phyloP scores from a whole-genome alignment of 306 rosid species.

The Phaseolus lunatus region DNA sequence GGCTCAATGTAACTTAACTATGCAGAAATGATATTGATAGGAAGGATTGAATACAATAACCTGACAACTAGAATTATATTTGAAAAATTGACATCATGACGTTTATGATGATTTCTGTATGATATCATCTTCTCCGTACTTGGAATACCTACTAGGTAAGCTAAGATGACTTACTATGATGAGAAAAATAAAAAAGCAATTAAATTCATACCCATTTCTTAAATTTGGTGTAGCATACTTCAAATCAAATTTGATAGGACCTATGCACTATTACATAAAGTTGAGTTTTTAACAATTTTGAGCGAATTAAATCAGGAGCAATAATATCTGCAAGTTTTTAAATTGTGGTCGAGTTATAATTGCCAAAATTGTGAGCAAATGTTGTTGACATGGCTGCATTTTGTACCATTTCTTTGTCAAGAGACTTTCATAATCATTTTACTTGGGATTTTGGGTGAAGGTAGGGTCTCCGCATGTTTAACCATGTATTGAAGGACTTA shows the following conservation, averaged over 20 bases:
- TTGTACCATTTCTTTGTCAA: constrained; percentile 20
- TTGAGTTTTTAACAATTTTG: constrained; percentile 11
- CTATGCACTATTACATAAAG: not conserved
- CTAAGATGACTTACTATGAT: not conserved
- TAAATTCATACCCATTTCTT: constrained; percentile 6
- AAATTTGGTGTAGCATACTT: constrained; percentile 25
- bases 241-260: not conserved
- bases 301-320: constrained; percentile 4
- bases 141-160: constrained; percentile 16
- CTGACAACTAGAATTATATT: not conserved
- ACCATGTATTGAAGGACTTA: too few species aligned
- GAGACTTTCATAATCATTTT: constrained; percentile 19
- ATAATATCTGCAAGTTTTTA: not conserved
- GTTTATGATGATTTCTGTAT: constrained; percentile 20
- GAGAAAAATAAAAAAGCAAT: not conserved
- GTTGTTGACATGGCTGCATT: not conserved
- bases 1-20: constrained; percentile 17
- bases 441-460: constrained; percentile 34
- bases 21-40: not conserved
- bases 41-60: not conserved
- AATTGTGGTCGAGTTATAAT: not conserved
- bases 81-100: not conserved
- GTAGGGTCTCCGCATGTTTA: not conserved
- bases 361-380: not conserved
- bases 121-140: not conserved